Base-by-base conservation (phyloP, 2,329 filamentous ascomycete genomes). In the Aspergillus costaricaensis region DNA sequence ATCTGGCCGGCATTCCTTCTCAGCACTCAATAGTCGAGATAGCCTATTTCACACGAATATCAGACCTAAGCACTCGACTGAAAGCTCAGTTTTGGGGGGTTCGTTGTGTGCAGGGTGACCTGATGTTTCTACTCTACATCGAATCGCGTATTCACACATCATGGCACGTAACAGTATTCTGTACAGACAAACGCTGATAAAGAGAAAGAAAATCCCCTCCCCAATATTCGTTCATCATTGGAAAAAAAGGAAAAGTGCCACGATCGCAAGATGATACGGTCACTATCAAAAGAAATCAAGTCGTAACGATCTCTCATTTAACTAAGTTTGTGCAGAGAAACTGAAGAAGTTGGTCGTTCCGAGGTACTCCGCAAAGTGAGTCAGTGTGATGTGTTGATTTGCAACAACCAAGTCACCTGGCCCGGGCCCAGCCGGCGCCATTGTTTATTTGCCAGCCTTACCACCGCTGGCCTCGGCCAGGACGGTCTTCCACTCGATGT, bases 401-500 rank as follows among this genome's bases (percentile, higher is more conserved):
- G 60, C 59, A 65, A 63, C 66, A 64, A 58, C 62, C 59, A 55
- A 63, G 61, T 60, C 51, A 58, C 55, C 67, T 68, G 65, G 67
- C 66, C 72, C 73, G 70, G 72, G 66, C 71, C 72, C 73, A 75
- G 73, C 72, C 72, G 72, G 69, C 60, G 63, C 63, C 64, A 53
- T 70, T 60, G 68, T 72, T 63, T 76, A 76, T 73, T 74, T 72
- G 60, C 66, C 65, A 63, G 73, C 76, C 71, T 77, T 77, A 56
- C 76, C 74, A 70, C 74, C 74, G 73, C 75, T 77, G 66, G 74
- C 76, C 65, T 77, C 75, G 39, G 63, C 57, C 61, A 78, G 68
- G 55, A 78, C 66, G 58, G 67, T 64, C 69, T 76, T 76, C 76
- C 76, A 79, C 65, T 78, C 77, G 60, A 79, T 76, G 38, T 79